A percentile compares a stretch with the other conserved stretches of the same genome.
Conservation (phyloP, 257 asterid species). For the Solanum arcanum region DNA sequence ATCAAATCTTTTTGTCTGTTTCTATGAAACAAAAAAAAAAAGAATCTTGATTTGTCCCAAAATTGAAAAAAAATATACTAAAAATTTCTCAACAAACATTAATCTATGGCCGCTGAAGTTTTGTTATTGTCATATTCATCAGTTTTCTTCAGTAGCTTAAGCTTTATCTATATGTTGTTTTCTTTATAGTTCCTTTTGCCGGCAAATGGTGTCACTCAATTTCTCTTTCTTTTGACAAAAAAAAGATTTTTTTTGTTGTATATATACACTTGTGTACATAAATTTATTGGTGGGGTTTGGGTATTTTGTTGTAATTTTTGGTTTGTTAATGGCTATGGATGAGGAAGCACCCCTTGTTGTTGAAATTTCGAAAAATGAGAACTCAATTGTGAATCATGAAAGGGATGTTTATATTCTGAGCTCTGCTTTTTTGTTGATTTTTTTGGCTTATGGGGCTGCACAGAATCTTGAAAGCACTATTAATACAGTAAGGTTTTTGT, state of each 20-base stretch:
- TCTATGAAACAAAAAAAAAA: neutral
- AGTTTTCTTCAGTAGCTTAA: neutral
- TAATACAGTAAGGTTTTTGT: conserved; percentile 39
- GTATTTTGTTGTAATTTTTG: neutral
- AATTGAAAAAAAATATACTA: neutral
- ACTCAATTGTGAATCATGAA: conserved; percentile 29
- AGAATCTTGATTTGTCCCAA: neutral
- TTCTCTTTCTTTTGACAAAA: neutral
- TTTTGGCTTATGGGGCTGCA: conserved; percentile 91
- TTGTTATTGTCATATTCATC: neutral
- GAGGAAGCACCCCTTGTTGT: conserved; percentile 49
- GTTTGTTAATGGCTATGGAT: conserved; percentile 50
- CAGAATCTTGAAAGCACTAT: conserved; percentile 94
- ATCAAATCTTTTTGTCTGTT: neutral
- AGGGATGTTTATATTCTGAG: conserved; percentile 66
- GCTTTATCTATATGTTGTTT: neutral
- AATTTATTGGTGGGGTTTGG: neutral
- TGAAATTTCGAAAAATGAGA: conserved; percentile 6
- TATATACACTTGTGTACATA: neutral
- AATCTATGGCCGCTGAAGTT: neutral
- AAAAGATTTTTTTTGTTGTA: neutral
- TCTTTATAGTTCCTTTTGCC: neutral
- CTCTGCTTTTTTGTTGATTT: conserved; percentile 74
- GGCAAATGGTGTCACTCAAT: neutral
- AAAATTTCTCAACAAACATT: neutral